These are phyloP conservation scores for Hippophae tibetana DNA, from an alignment of 306 rosid species.

Conservation along the genomic window DNA sequence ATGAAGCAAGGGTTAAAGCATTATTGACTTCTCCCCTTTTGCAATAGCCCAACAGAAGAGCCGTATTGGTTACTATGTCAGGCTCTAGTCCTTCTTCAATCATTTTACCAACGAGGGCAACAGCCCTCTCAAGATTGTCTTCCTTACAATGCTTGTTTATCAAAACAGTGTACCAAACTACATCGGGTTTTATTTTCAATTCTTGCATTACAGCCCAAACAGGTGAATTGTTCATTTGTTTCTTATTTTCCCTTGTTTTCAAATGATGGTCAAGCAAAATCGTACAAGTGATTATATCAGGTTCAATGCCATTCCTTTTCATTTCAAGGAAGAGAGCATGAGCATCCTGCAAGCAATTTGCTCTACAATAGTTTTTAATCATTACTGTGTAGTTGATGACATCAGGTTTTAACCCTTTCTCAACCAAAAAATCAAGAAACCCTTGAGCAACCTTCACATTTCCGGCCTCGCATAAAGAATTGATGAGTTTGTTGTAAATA, in stretches of 20 bases:
- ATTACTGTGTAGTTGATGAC: constrained; percentile 58
- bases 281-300: constrained; percentile 61
- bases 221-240: constrained; percentile 22
- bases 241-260: constrained; percentile 21
- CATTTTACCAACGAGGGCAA: constrained; percentile 47
- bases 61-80: constrained; percentile 56
- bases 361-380: constrained; percentile 62
- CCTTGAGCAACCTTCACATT: constrained; percentile 38
- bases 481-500: constrained; percentile 44
- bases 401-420: constrained; percentile 44
- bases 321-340: constrained; percentile 52
- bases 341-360: constrained; percentile 48
- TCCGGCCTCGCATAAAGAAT: constrained; percentile 48
- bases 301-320: constrained; percentile 56
- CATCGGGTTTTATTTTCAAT: constrained; percentile 48
- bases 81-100: constrained; percentile 51
- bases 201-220: constrained; percentile 56
- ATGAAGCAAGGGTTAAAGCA: constrained; percentile 33
- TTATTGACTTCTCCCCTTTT: constrained; percentile 30
- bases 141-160: constrained; percentile 47
- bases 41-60: constrained; percentile 45
- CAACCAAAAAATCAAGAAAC: constrained; percentile 36
- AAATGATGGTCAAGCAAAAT: constrained; percentile 54
- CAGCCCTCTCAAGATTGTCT: constrained; percentile 42
- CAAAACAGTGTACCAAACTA: constrained; percentile 60